Conservation (phyloP, 2,329 filamentous ascomycete species). For the Alternaria postmessia region DNA sequence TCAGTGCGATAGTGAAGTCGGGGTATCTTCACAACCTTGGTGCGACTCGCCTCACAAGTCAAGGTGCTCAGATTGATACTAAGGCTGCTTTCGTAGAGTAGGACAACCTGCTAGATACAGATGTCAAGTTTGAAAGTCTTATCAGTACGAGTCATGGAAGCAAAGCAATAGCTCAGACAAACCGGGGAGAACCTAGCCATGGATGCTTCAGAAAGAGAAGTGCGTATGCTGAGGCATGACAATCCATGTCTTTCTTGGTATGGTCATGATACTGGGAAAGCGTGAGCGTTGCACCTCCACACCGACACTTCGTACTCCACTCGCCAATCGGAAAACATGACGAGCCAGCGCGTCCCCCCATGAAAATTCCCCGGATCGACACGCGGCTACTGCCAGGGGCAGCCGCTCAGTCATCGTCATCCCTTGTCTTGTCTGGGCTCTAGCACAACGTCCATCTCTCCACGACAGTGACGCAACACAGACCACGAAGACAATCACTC, state of each 20-base stretch:
- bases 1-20: neutral
- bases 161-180: neutral
- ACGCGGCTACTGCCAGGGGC: conserved; percentile 19
- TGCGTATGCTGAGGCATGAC: neutral
- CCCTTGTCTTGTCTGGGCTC: conserved; percentile 1
- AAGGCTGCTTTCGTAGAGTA: neutral
- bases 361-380: conserved; percentile 38
- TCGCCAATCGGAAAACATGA: conserved; percentile 35
- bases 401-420: conserved; percentile 19
- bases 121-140: neutral
- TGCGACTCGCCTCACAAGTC: neutral
- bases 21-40: neutral
- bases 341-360: conserved; percentile 31
- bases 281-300: conserved; percentile 22
- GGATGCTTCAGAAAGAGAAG: neutral
- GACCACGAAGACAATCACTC: neutral
- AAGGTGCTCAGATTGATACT: neutral
- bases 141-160: neutral
- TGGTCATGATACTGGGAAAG: neutral
- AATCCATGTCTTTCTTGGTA: neutral
- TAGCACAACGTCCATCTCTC: neutral
- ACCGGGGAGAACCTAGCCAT: neutral
- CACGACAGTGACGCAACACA: neutral
- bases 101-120: neutral
- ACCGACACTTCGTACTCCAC: conserved; percentile 21